phyloP scores from a whole-genome alignment of 2,329 filamentous ascomycete species.

The Venturia asperata region DNA sequence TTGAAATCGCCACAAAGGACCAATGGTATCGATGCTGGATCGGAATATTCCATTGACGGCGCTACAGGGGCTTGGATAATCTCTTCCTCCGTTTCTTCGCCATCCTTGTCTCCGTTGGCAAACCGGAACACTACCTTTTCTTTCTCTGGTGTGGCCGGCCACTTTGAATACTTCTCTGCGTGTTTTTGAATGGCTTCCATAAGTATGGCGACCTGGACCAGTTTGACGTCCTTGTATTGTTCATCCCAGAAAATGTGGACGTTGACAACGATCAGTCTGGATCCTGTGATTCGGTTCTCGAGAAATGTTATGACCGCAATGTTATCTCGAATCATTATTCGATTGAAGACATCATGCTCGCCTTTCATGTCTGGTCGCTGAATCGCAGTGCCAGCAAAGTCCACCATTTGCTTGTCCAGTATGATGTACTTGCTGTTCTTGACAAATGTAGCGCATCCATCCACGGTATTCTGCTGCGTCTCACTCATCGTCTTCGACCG shows the following conservation, averaged over 20 bases:
- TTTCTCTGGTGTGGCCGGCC: slow-evolving; percentile 77
- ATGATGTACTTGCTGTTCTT: slow-evolving; percentile 83
- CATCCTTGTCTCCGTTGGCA: slow-evolving; percentile 45
- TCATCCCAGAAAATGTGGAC: slow-evolving; percentile 95
- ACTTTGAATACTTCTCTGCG: slow-evolving; percentile 75
- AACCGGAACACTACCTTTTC: slow-evolving; percentile 40
- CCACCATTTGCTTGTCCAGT: slow-evolving; percentile 88
- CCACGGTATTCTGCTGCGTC: slow-evolving; percentile 79
- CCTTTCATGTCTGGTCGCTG: slow-evolving; percentile 95
- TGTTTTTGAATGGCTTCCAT: slow-evolving; percentile 87
- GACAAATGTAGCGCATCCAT: slow-evolving; percentile 95
- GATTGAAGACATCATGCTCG: slow-evolving; percentile 95
- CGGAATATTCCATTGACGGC: slow-evolving; percentile 80
- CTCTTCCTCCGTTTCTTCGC: slow-evolving; percentile 36
- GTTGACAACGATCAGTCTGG: slow-evolving; percentile 85
- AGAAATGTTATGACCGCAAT: slow-evolving; percentile 89
- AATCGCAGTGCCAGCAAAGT: slow-evolving; percentile 87
- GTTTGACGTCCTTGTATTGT: slow-evolving; percentile 83
- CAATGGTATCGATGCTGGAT: slow-evolving; percentile 79
- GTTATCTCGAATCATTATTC: slow-evolving; percentile 96
- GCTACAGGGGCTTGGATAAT: slow-evolving; percentile 55
- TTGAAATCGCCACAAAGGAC: slow-evolving; percentile 96
- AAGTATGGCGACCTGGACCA: slow-evolving; percentile 90
- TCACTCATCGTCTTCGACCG: slow-evolving; percentile 88
- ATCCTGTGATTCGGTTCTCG: slow-evolving; percentile 85